Conservation (phyloP, 2,329 filamentous ascomycete species). For the Phyllosticta citriasiana region DNA sequence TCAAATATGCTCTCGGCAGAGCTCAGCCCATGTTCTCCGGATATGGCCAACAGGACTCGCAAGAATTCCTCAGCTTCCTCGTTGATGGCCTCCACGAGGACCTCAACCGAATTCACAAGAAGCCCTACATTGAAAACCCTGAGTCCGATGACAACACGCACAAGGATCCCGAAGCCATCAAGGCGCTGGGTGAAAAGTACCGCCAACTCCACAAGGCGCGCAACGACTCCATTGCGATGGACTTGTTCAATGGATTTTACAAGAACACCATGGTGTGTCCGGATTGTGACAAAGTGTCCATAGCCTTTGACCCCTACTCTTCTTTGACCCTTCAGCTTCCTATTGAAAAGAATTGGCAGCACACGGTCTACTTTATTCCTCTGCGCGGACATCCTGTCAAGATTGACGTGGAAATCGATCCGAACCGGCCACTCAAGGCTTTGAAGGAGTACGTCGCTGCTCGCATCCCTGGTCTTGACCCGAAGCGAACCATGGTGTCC, state of each 20-base stretch:
- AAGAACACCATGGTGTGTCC: conserved; percentile 95
- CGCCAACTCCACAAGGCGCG: conserved; percentile 87
- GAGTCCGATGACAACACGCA: conserved; percentile 97
- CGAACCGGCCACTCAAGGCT: conserved; percentile 57
- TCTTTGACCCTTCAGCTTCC: conserved; percentile 86
- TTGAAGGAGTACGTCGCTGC: conserved; percentile 55
- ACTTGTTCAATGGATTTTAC: conserved; percentile 95
- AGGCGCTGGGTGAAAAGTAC: conserved; percentile 74
- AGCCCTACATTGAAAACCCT: conserved; percentile 94
- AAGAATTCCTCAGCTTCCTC: conserved; percentile 91
- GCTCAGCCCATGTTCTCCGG: conserved; percentile 82
- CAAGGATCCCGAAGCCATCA: conserved; percentile 67
- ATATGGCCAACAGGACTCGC: conserved; percentile 93
- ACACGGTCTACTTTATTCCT: conserved; percentile 67
- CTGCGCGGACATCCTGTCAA: conserved; percentile 59
- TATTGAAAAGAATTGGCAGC: conserved; percentile 71
- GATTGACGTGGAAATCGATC: conserved; percentile 71
- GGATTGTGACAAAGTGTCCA: conserved; percentile 85
- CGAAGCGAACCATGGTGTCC: conserved; percentile 60
- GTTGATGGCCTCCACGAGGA: conserved; percentile 94
- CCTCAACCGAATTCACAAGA: conserved; percentile 84
- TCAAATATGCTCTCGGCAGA: conserved; percentile 73
- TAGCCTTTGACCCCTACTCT: conserved; percentile 97
- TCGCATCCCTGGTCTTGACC: conserved; percentile 40
- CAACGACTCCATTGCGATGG: conserved; percentile 90